A percentile compares a stretch with the other conserved stretches of the same genome.
These are phyloP conservation scores for Hapsidospora chrysogenum DNA, from an alignment of 495 filamentous ascomycete genomes.

Conservation along the genomic window DNA sequence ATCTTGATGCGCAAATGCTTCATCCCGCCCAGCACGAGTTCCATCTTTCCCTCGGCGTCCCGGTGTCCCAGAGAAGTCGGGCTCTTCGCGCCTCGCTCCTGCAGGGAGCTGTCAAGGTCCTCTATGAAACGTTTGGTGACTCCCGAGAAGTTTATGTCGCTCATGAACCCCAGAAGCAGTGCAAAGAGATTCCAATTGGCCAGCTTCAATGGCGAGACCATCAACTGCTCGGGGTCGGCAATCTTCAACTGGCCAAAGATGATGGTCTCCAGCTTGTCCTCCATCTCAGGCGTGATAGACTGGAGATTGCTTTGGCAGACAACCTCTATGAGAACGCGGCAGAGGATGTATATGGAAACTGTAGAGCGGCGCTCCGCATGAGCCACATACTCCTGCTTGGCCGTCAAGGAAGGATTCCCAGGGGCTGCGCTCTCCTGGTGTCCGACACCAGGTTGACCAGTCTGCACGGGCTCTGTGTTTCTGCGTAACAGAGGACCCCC, in stretches of 20 bases:
- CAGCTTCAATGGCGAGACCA: slow-evolving; percentile 61
- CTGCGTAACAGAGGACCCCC: slow-evolving; percentile 21
- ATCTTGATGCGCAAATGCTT: slow-evolving; percentile 63
- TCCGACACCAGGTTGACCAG: slow-evolving; percentile 4
- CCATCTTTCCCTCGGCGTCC: slow-evolving; percentile 64
- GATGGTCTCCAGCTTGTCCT: slow-evolving; percentile 77
- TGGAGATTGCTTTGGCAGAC: slow-evolving; percentile 74
- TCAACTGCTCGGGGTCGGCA: slow-evolving; percentile 69
- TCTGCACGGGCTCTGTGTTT: slow-evolving; percentile 31
- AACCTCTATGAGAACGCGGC: slow-evolving; percentile 84
- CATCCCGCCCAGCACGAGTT: slow-evolving; percentile 80
- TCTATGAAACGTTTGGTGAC: slow-evolving; percentile 66
- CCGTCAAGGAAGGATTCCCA: slow-evolving; percentile 24
- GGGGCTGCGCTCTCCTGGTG: slow-evolving; percentile 5
- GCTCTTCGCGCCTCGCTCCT: slow-evolving; percentile 50
- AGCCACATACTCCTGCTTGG: slow-evolving; percentile 49
- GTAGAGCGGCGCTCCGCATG: slow-evolving; percentile 75
- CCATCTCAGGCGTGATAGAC: slow-evolving; percentile 73
- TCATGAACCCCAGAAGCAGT: slow-evolving; percentile 87
- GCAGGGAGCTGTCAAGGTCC: slow-evolving; percentile 63
- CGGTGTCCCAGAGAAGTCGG: slow-evolving; percentile 27
- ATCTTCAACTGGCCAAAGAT: slow-evolving; percentile 84
- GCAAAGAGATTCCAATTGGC: slow-evolving; percentile 92
- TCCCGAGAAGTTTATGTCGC: slow-evolving; percentile 69
- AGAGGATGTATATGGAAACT: slow-evolving; percentile 87